Conservation (phyloP, 164 flowering plant genomes). For the Nymphaea thermarum region DNA sequence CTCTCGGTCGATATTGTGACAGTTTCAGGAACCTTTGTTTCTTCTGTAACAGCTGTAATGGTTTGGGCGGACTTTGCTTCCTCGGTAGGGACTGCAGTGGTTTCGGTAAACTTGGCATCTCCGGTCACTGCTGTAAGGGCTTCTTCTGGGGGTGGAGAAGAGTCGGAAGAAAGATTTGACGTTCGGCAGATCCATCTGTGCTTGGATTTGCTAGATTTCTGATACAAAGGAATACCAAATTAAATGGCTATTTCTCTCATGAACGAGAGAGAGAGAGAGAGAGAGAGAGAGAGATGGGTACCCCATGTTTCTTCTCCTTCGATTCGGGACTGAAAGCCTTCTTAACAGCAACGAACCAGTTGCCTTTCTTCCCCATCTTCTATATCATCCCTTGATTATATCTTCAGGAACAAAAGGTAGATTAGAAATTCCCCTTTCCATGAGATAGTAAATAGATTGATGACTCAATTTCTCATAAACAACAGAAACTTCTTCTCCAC, state of each 20-base stretch:
- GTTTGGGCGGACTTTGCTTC: background rate
- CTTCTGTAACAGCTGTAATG: background rate
- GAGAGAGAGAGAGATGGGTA: background rate
- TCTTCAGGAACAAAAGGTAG: background rate
- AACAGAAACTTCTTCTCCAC: background rate
- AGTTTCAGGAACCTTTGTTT: background rate
- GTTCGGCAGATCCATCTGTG: slow-evolving; percentile 36
- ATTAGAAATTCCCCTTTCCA: background rate
- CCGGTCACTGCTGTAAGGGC: background rate
- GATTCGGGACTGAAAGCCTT: slow-evolving; percentile 66
- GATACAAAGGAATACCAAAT: background rate
- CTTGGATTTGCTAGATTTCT: slow-evolving; percentile 52
- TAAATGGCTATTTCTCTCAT: background rate
- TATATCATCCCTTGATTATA: background rate
- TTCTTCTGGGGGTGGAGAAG: slow-evolving; percentile 13
- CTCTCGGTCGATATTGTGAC: background rate
- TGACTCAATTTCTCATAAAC: background rate
- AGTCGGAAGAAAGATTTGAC: slow-evolving; percentile 5
- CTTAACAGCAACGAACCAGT: slow-evolving; percentile 78
- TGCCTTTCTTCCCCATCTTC: slow-evolving; percentile 79
- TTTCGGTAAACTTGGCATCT: background rate
- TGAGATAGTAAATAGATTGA: background rate
- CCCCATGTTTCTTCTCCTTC: slow-evolving; percentile 33
- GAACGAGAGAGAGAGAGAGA: background rate
- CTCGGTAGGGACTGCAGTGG: background rate